Percentiles rank a stretch among this genome's conserved stretches.
These are phyloP conservation scores for Cyclotella atomus DNA, from an alignment of 108 stramenopile genomes.

Conservation along the genomic window DNA sequence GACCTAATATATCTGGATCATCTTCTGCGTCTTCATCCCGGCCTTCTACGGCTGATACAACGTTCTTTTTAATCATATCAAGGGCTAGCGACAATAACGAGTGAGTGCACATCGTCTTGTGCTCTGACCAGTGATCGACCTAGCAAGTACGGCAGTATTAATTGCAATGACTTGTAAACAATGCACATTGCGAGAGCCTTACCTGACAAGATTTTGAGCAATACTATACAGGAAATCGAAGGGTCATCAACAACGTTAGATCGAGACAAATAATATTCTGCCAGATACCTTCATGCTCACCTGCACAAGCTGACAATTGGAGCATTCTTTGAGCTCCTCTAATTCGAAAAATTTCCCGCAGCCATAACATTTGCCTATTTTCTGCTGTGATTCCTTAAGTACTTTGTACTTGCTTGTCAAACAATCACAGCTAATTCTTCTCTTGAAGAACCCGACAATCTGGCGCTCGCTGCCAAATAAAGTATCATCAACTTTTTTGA, in stretches of 20 bases:
- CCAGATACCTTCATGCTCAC: neutral
- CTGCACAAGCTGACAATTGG: neutral
- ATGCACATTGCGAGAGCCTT: neutral
- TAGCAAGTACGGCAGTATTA: neutral
- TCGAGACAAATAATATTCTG: neutral
- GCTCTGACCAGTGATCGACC: neutral
- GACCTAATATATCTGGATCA: neutral
- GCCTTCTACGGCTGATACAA: neutral
- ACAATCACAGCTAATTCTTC: conserved; percentile 2
- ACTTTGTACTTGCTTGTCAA: neutral
- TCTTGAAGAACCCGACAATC: neutral
- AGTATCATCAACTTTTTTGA: neutral
- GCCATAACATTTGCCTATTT: neutral
- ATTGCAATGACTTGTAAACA: neutral
- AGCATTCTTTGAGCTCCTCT: neutral
- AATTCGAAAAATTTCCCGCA: neutral
- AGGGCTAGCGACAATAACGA: neutral
- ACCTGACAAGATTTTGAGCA: neutral
- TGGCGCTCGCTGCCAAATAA: neutral
- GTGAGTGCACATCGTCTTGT: neutral
- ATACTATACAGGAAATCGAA: neutral
- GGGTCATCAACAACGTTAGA: neutral
- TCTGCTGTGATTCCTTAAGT: neutral
- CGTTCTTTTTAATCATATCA: neutral
- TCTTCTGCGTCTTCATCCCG: neutral